phyloP scores from a whole-genome alignment of 805 yeast genomes.

The Nakazawaea ishiwadae region DNA sequence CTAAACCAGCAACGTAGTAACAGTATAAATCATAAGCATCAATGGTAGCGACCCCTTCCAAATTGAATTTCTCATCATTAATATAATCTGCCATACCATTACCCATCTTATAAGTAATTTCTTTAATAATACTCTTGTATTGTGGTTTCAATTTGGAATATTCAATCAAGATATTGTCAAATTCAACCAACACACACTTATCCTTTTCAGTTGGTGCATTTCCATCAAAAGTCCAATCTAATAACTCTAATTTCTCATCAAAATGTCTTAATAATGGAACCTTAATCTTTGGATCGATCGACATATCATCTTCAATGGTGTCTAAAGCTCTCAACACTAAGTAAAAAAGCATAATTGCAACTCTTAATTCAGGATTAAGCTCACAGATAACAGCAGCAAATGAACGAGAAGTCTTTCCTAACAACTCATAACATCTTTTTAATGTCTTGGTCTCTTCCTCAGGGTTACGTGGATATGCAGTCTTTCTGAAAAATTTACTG shows the following conservation, averaged over 20 bases:
- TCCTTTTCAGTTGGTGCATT: slow-evolving; percentile 76
- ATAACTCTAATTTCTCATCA: slow-evolving; percentile 52
- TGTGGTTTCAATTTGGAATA: slow-evolving; percentile 68
- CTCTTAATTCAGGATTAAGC: slow-evolving; percentile 83
- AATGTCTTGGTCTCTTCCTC: slow-evolving; percentile 37
- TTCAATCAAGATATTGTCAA: slow-evolving; percentile 63
- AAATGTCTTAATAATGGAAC: slow-evolving; percentile 70
- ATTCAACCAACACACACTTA: slow-evolving; percentile 74
- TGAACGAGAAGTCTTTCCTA: slow-evolving; percentile 76
- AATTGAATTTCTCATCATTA: slow-evolving; percentile 68
- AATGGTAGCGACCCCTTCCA: slow-evolving; percentile 72
- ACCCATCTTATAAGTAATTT: slow-evolving; percentile 85
- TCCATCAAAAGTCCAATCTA: slow-evolving; percentile 81
- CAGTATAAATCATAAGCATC: slow-evolving; percentile 88
- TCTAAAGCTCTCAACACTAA: slow-evolving; percentile 85
- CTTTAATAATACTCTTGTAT: slow-evolving; percentile 74
- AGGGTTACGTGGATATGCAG: slow-evolving; percentile 44
- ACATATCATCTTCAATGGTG: slow-evolving; percentile 95
- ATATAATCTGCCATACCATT: slow-evolving; percentile 97
- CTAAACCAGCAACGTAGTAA: slow-evolving; percentile 96
- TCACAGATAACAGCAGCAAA: slow-evolving; percentile 93
- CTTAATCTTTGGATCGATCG: slow-evolving; percentile 66
- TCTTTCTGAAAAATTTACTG: slow-evolving; percentile 46
- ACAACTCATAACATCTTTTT: slow-evolving; percentile 60
- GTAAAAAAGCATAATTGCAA: slow-evolving; percentile 80